Conservation (phyloP, 306 rosid genomes). For the Phaseolus lunatus region DNA sequence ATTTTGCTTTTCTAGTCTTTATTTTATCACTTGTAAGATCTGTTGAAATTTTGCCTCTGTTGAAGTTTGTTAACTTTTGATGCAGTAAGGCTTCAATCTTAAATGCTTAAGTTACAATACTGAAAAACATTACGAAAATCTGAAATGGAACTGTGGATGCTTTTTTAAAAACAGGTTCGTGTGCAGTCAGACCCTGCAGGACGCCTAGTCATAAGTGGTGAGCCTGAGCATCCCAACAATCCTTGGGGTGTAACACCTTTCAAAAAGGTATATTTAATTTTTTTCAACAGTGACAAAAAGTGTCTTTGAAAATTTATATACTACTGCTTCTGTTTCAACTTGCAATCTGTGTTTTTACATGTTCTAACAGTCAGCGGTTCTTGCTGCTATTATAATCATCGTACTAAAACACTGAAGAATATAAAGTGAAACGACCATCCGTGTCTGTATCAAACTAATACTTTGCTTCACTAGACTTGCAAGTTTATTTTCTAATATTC, state of each 20-base stretch:
- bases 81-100: background rate
- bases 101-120: conserved; percentile 3
- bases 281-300: background rate
- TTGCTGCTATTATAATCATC: background rate
- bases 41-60: conserved; percentile 5
- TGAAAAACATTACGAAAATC: conserved; percentile 14
- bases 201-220: conserved; percentile 93
- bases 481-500: conserved; percentile 3
- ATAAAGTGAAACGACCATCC: conserved; percentile 1
- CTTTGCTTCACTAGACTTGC: background rate
- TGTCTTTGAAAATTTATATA: background rate
- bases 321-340: conserved; percentile 2
- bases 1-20: conserved; percentile 23
- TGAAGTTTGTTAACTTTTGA: conserved; percentile 16
- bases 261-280: conserved; percentile 69
- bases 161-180: conserved; percentile 71
- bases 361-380: background rate
- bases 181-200: conserved; percentile 99
- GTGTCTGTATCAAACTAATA: background rate
- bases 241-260: conserved; percentile 99
- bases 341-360: background rate
- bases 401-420: background rate
- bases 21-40: conserved; percentile 3
- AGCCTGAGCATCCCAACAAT: conserved; percentile 89
- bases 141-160: conserved; percentile 19